These are phyloP conservation scores for Endotrypanum monterogeii DNA, from an alignment of 208 protist species.

Conservation along the genomic window DNA sequence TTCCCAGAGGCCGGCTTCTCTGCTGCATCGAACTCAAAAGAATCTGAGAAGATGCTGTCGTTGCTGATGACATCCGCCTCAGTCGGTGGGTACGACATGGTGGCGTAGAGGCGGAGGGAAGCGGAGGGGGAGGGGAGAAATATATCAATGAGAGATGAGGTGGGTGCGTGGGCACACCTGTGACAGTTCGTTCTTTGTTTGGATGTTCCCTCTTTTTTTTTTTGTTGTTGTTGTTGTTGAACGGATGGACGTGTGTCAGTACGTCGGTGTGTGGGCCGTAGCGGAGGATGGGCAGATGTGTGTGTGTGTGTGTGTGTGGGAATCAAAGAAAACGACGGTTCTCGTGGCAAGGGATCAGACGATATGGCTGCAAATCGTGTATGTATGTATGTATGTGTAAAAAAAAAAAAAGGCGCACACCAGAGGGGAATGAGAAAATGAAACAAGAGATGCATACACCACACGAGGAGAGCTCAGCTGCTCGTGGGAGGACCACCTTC, in stretches of 20 bases:
- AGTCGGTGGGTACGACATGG: constrained; percentile 61
- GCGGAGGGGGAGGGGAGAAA: too few species aligned
- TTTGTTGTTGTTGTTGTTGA: background rate
- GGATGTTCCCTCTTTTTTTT: background rate
- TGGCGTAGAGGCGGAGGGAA: background rate
- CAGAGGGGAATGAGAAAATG: too few species aligned
- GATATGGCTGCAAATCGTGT: background rate
- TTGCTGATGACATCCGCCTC: constrained; percentile 65
- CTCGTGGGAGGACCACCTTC: too few species aligned
- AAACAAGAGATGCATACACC: too few species aligned
- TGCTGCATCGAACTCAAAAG: constrained; percentile 56
- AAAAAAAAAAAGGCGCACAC: too few species aligned
- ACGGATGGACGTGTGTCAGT: background rate
- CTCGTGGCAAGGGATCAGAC: background rate
- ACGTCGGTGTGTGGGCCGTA: background rate
- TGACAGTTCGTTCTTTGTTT: background rate
- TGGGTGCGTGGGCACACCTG: too few species aligned
- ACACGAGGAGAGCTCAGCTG: too few species aligned
- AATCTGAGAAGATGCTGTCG: constrained; percentile 74
- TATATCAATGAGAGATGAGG: too few species aligned
- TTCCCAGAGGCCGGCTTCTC: constrained; percentile 45
- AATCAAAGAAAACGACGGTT: background rate
- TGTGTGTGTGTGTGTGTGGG: background rate
- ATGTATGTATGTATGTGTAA: background rate
- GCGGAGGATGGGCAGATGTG: background rate